Percentiles rank a stretch among this genome's conserved stretches.
Conservation (phyloP, 768 basidiomycete species). For the Hygrocybe coccinea region DNA sequence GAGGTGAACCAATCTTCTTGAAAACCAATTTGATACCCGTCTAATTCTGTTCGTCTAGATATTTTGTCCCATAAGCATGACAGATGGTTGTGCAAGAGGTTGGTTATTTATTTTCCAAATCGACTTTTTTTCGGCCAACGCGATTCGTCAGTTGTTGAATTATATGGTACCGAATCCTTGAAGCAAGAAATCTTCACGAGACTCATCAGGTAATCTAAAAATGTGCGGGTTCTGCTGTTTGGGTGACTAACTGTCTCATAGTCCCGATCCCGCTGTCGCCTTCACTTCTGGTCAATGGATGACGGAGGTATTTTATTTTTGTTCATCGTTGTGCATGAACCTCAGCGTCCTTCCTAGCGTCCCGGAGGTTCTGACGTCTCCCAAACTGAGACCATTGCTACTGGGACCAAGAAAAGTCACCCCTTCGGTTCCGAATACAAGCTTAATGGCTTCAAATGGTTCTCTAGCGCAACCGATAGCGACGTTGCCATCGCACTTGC, state of each 20-base stretch:
- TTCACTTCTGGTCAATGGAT: conserved; percentile 83
- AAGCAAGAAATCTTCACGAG: conserved; percentile 54
- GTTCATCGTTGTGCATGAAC: conserved; percentile 30
- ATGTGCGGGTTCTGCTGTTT: background rate
- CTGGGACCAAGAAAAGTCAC: conserved; percentile 29
- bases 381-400: conserved; percentile 62
- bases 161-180: conserved; percentile 56
- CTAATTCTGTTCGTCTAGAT: conserved; percentile 34
- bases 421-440: conserved; percentile 48
- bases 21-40: background rate
- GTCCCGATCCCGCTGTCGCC: conserved; percentile 56
- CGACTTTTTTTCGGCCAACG: background rate
- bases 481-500: conserved; percentile 69
- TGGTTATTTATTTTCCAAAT: conserved; percentile 8
- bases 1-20: conserved; percentile 37
- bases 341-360: conserved; percentile 40
- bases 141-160: conserved; percentile 49
- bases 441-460: conserved; percentile 77
- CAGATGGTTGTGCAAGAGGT: conserved; percentile 69
- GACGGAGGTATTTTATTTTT: conserved; percentile 54
- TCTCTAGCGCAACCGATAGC: conserved; percentile 77
- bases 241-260: conserved; percentile 19
- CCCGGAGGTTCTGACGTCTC: conserved; percentile 75
- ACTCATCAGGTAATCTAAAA: conserved; percentile 48
- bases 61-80: conserved; percentile 75